Base-by-base conservation (phyloP, 2,329 filamentous ascomycete genomes). In the Xylaria digitata region DNA sequence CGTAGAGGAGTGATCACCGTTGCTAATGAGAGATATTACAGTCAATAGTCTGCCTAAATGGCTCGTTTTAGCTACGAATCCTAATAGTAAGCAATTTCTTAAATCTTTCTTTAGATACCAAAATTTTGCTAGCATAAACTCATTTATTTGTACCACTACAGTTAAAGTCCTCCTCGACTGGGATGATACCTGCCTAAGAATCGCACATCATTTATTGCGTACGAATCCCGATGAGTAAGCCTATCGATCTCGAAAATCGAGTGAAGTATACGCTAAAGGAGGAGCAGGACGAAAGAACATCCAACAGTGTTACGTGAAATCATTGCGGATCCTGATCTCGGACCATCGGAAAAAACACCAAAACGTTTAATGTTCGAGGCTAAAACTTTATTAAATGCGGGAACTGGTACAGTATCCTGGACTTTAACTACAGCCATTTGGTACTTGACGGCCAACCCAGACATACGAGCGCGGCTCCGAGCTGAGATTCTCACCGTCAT, bases 401-500 rank as follows among this genome's bases (percentile, higher is more conserved):
- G 61, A 6, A 50, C 45, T 7, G 54, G 26, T 8, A 64, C 61
- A 15, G 19, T 48, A 30, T 19, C 58, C n/a, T 53, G 58, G 48
- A 42, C 49, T 2, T 26, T 61, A 23, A 30, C 32, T 15, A 40
- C 48, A 30, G 57, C 48, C 0, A 17, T 61, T 15, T 61, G 32
- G 19, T 43, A 61, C 15, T 15, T 61, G 34, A 50, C 48, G 5
- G 43, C 32, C 6, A 46, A 40, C 5, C 63, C 6, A 6, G 43
- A 59, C 11, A 72, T 73, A 26, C 69, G 72, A 15, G 45, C 46
- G 5, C 58, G 64, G 6, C 62, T 72, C 3, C 61, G 70, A 13
- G 42, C 32, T 2, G 70, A 70, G 21, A 43, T 71, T n/a, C 26
- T 17, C 42, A 57, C 54, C 21, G 23, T 45, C 17, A 40, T 17